Evolutionary conservation across 768 basidiomycete species (phyloP), one percentile per base, ranked within the genome.

Genomic region (Pulveroboletus sp.): DNA sequence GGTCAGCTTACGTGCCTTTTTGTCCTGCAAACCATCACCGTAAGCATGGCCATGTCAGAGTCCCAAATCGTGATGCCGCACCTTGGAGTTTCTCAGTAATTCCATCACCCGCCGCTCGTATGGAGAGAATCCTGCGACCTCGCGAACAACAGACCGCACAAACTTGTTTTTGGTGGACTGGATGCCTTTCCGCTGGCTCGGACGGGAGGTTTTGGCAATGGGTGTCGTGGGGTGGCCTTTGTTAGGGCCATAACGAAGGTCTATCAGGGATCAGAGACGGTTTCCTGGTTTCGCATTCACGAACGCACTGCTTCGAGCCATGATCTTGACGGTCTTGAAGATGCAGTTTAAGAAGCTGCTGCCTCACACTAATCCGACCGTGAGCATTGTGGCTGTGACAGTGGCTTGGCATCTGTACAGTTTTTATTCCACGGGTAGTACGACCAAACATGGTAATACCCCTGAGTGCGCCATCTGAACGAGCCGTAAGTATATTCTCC

Each of bases 81-180:
- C 89, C 79, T 95, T 96, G 56, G 91, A 93, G 82, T 96, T 97
- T 74, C 94, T 85, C 77, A 96, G 72, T 81, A 99, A 70, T 74
- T 99, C 96, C 88, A 99, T 83, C 48, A 98, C 93, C 61, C 96
- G 84, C 67, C 93, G 81, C 81, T 99, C 96, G 71, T 99, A 98
- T 30, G 95, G 86, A 30, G 93, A 89, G 76, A 96, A 97, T 54
- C 95, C 95, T 63, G 84, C 92, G 69, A 99, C 96, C 80, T 99
- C 96, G 61, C 95, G 83, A 65, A 98, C 79, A 54, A 98, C 80
- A 57, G 85, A 87, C 69, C 90, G 88, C 68, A 97, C 93, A 64
- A 99, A 93, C 64, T 87, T 86, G 68, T 87, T 93, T 77, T 92
- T 93, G 60, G 83, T 82, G 41, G 89, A 93, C 67, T 82, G 82